A percentile compares a stretch with the other conserved stretches of the same genome.
phyloP scores from a whole-genome alignment of 1,139 yeast genomes.

The Geotrichum phurueaensis region DNA sequence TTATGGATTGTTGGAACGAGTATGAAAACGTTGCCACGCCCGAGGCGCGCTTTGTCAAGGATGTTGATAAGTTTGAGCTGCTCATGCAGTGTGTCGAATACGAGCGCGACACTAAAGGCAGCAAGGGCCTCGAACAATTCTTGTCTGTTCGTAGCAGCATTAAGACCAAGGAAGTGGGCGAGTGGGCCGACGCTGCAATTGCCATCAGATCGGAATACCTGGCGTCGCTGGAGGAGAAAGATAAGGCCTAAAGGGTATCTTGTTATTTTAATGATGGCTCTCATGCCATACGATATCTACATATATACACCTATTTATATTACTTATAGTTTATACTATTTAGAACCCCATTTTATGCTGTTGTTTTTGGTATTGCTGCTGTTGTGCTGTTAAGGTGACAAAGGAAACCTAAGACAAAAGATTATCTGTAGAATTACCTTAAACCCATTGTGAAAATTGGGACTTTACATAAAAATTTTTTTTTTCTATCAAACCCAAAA shows the following conservation, averaged over 20 bases:
- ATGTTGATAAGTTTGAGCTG: constrained; percentile 90
- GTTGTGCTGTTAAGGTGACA: too few species aligned
- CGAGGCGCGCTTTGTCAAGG: constrained; percentile 89
- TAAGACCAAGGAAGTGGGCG: constrained; percentile 64
- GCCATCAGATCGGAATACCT: constrained; percentile 49
- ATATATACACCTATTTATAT: not conserved
- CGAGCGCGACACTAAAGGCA: constrained; percentile 54
- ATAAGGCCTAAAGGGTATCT: not conserved
- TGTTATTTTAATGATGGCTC: not conserved
- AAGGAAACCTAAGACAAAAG: too few species aligned
- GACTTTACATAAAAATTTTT: not conserved
- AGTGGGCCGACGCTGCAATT: constrained; percentile 64
- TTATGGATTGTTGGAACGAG: constrained; percentile 76
- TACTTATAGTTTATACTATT: too few species aligned
- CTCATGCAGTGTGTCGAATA: constrained; percentile 87
- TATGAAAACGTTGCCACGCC: constrained; percentile 76
- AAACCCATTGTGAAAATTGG: not conserved
- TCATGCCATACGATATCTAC: not conserved
- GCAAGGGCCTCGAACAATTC: constrained; percentile 61
- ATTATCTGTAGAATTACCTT: too few species aligned
- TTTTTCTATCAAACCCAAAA: not conserved
- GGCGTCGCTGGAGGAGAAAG: constrained; percentile 20
- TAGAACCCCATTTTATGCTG: too few species aligned
- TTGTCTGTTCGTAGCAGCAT: constrained; percentile 57
- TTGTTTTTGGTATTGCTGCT: too few species aligned